Evolutionary conservation across 257 asterid genomes (phyloP).

Genomic region (Striga asiatica): DNA sequence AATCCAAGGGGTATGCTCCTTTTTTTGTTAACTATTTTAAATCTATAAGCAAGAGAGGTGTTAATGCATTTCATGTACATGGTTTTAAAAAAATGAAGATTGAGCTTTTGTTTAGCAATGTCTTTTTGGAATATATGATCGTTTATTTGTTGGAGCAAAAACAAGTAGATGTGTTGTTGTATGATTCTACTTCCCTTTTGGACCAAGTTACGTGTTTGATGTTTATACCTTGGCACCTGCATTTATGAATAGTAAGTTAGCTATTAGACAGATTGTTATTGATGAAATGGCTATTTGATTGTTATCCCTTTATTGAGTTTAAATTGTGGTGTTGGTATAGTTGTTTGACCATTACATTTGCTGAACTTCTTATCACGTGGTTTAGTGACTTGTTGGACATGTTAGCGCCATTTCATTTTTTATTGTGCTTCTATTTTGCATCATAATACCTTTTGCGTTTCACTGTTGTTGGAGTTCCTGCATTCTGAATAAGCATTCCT

Average conservation of each 20-base stretch:
- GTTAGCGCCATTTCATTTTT: too few species aligned
- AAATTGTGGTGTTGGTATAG: background rate
- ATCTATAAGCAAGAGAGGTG: background rate
- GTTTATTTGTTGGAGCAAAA: background rate
- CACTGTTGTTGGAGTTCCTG: too few species aligned
- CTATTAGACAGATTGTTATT: too few species aligned
- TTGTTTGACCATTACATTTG: too few species aligned
- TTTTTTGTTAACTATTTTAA: background rate
- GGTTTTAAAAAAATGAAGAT: too few species aligned
- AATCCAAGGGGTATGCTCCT: constrained; percentile 48
- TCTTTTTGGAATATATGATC: background rate
- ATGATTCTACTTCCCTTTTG: background rate
- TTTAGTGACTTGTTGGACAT: background rate
- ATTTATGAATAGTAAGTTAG: background rate
- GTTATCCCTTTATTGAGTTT: background rate
- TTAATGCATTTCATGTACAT: background rate
- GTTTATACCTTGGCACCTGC: background rate
- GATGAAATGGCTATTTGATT: too few species aligned
- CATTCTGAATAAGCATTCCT: too few species aligned
- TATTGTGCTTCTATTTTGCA: too few species aligned
- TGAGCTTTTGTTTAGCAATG: too few species aligned
- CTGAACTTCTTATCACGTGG: background rate
- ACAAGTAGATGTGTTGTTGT: background rate
- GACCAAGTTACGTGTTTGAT: background rate
- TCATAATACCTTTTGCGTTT: too few species aligned